These are phyloP conservation scores for Globomyces sp. DNA, from an alignment of 371 early-diverging fungal species.

Conservation along the genomic window DNA sequence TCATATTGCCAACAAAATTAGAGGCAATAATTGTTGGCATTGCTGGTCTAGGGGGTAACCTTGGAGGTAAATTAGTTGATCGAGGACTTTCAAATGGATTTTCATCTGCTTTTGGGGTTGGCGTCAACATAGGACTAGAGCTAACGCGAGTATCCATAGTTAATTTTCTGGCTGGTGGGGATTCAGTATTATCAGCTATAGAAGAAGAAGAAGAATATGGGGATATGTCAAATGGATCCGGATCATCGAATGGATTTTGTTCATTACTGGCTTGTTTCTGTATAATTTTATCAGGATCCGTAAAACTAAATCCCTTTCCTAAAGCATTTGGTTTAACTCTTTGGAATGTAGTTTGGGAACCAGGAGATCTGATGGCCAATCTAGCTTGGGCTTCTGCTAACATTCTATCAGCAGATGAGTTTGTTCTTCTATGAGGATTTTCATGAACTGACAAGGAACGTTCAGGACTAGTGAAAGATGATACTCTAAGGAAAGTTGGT, in stretches of 20 bases:
- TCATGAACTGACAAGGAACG: too few species aligned
- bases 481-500: too few species aligned
- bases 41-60: constrained; percentile 3
- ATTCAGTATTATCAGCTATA: constrained; percentile 1
- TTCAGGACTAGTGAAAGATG: too few species aligned
- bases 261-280: not conserved
- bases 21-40: not conserved
- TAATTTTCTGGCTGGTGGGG: constrained; percentile 5
- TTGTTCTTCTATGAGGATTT: too few species aligned
- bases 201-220: constrained; percentile 3
- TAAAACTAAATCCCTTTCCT: too few species aligned
- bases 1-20: not conserved
- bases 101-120: not conserved
- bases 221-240: not conserved
- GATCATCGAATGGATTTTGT: constrained; percentile 8
- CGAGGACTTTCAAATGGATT: constrained; percentile 1
- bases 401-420: too few species aligned
- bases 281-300: not conserved
- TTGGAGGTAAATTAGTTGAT: constrained; percentile 7
- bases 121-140: too few species aligned
- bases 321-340: too few species aligned
- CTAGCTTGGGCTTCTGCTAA: too few species aligned
- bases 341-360: too few species aligned
- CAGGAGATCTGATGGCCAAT: too few species aligned
- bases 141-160: not conserved